Conservation (phyloP, 129 eudicot species). For the Arctium minus region DNA sequence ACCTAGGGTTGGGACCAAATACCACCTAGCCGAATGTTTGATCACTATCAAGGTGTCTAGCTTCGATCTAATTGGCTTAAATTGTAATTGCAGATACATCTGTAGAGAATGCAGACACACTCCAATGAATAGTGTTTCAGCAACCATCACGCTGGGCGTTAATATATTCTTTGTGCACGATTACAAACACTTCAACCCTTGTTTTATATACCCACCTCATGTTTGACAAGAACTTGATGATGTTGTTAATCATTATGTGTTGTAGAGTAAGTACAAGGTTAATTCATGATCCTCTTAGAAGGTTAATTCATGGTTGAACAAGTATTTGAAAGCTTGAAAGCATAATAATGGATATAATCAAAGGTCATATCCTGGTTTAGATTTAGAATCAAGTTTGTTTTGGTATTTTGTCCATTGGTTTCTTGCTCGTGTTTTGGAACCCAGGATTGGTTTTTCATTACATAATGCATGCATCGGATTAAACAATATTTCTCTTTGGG, state of each 20-base stretch:
- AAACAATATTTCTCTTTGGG: too few species aligned
- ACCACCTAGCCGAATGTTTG: neutral
- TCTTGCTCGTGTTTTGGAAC: too few species aligned
- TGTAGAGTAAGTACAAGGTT: neutral
- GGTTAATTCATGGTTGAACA: neutral
- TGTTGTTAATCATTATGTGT: neutral
- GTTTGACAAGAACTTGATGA: neutral
- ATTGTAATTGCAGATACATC: slow-evolving; percentile 23
- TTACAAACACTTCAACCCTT: neutral
- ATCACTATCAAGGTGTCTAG: too few species aligned
- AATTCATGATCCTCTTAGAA: neutral
- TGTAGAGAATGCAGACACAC: slow-evolving; percentile 13
- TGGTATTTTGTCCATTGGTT: neutral
- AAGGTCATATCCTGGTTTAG: neutral
- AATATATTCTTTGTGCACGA: neutral
- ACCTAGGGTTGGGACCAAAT: too few species aligned
- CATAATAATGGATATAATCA: neutral
- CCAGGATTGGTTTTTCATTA: too few species aligned
- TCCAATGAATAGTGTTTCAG: neutral
- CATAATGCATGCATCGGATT: too few species aligned
- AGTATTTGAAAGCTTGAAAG: neutral
- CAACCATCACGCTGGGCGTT: neutral
- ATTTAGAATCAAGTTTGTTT: neutral
- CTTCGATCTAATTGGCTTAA: neutral
- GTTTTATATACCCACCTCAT: neutral